These are phyloP conservation scores for Ophiostoma tasmaniense DNA, from an alignment of 2,329 filamentous ascomycete species.

Conservation along the genomic window DNA sequence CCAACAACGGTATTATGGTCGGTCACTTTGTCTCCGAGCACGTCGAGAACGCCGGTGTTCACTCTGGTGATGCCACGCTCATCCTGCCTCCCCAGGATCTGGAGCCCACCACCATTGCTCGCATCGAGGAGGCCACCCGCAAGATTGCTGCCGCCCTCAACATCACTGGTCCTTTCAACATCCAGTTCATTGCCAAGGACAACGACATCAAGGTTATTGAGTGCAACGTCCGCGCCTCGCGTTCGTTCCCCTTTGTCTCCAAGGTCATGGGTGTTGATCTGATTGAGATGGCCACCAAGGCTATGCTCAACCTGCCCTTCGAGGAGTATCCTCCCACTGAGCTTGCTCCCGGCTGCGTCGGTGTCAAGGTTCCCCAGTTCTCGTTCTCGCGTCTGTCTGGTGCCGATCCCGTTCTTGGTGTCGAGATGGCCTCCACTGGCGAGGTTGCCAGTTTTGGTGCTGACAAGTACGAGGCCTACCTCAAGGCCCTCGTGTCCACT, in stretches of 20 bases:
- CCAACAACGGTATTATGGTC: conserved; percentile 77
- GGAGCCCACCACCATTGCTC: conserved; percentile 74
- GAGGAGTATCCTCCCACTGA: conserved; percentile 70
- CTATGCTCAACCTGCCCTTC: conserved; percentile 80
- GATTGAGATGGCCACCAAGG: conserved; percentile 97
- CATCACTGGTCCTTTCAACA: conserved; percentile 95
- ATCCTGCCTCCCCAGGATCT: conserved; percentile 93
- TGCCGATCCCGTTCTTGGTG: conserved; percentile 90
- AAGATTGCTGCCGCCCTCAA: conserved; percentile 94
- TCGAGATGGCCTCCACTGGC: conserved; percentile 98
- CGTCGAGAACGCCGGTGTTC: conserved; percentile 96
- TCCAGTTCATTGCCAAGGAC: conserved; percentile 98
- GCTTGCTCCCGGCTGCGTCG: conserved; percentile 74
- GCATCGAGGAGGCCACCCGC: conserved; percentile 88
- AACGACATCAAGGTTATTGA: conserved; percentile 99
- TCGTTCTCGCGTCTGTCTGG: conserved; percentile 96
- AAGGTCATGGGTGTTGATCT: conserved; percentile 98
- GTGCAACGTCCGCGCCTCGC: conserved; percentile 92
- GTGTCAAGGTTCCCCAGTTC: conserved; percentile 97
- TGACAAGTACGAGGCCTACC: conserved; percentile 95
- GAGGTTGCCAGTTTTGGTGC: conserved; percentile 94
- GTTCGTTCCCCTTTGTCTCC: conserved; percentile 96
- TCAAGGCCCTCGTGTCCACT: conserved; percentile 91
- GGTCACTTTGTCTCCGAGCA: conserved; percentile 98
- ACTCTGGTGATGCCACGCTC: conserved; percentile 93